Evolutionary conservation across 306 rosid genomes (phyloP).

Genomic region (Vigna reflexopilosa): DNA sequence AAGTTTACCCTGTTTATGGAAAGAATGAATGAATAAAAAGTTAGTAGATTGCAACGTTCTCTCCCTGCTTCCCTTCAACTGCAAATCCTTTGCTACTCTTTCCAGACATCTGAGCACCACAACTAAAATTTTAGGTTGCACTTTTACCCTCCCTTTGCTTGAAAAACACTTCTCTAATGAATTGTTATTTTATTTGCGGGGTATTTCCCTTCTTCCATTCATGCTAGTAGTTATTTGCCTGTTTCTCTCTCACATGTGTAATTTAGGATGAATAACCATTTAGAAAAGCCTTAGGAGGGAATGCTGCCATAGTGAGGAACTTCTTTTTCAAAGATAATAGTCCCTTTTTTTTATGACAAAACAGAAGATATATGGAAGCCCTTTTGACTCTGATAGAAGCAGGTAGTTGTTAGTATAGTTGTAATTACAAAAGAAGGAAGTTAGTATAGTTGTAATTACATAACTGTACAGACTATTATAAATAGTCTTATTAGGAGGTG

Average conservation of each 20-base stretch:
- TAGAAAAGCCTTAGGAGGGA: background rate
- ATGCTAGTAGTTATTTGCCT: background rate
- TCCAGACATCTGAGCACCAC: background rate
- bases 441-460: no score
- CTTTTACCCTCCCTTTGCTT: background rate
- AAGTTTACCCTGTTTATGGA: background rate
- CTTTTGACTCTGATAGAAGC: background rate
- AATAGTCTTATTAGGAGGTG: no score
- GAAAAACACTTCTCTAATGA: background rate
- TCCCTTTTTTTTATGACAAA: background rate
- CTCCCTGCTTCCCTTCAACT: background rate
- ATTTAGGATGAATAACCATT: background rate
- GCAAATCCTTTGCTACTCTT: background rate
- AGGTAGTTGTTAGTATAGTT: background rate
- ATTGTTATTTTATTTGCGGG: background rate
- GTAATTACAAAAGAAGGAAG: no score
- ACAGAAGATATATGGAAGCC: background rate
- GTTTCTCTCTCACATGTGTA: background rate
- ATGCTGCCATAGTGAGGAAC: background rate
- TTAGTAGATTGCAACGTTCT: background rate
- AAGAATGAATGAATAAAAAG: background rate
- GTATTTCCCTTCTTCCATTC: background rate
- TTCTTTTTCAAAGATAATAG: conserved; percentile 5
- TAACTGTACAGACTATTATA: no score
- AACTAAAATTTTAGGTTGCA: conserved; percentile 2